Conservation (phyloP, 768 basidiomycete genomes). For the Mycena amicta region DNA sequence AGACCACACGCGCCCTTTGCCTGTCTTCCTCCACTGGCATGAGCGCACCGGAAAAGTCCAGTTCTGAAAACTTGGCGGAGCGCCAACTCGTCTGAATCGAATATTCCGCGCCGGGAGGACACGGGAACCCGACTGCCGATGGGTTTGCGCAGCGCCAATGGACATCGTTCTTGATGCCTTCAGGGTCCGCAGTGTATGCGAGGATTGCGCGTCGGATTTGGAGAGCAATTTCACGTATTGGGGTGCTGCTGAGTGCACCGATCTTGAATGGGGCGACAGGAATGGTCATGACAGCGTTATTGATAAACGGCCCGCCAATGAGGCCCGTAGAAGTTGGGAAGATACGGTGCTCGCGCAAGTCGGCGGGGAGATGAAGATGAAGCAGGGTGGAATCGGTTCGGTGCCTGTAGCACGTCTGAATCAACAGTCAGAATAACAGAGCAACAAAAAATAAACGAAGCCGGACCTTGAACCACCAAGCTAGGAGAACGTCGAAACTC, state of each 20-base stretch:
- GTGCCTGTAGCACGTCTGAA: neutral
- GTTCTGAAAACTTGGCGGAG: neutral
- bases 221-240: neutral
- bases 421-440: neutral
- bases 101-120: neutral
- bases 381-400: neutral
- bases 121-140: neutral
- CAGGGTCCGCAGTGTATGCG: neutral
- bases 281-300: neutral
- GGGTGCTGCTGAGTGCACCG: neutral
- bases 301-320: neutral
- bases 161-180: neutral
- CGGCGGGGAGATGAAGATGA: neutral
- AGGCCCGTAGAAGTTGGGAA: neutral
- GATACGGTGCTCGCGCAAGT: neutral
- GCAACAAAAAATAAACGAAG: neutral
- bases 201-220: neutral
- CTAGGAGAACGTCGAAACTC: slow-evolving; percentile 1
- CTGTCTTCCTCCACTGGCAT: neutral
- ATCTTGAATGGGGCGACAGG: neutral
- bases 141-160: neutral
- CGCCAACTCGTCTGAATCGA: neutral
- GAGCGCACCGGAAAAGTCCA: slow-evolving; percentile 8
- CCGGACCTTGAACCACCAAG: slow-evolving; percentile 1
- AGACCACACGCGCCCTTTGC: neutral